These are phyloP conservation scores for Exidia glandulosa DNA, from an alignment of 768 basidiomycete species.

Conservation along the genomic window DNA sequence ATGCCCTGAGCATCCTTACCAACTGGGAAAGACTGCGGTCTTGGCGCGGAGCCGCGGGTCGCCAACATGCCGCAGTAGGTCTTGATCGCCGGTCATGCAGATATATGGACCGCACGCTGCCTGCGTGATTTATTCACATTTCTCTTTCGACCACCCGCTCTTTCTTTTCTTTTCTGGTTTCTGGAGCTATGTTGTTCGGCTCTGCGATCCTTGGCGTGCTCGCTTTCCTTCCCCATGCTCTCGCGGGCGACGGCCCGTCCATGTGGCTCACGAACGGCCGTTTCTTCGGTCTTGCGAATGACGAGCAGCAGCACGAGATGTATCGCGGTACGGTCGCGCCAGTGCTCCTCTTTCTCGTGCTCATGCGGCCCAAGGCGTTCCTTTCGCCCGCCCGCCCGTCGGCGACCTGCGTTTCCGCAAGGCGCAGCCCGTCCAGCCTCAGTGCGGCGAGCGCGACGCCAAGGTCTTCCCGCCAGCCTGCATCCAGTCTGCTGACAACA, in stretches of 20 bases:
- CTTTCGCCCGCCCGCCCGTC: conserved; percentile 24
- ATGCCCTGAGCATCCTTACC: too few species aligned
- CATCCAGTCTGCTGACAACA: not conserved
- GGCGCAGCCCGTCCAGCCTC: not conserved
- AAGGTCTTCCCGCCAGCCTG: not conserved
- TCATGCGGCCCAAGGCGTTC: conserved; percentile 40
- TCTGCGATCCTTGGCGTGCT: too few species aligned
- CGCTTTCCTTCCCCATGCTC: not conserved
- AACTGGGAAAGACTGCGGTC: too few species aligned
- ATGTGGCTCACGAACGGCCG: not conserved
- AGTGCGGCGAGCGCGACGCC: not conserved
- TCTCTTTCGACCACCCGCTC: too few species aligned
- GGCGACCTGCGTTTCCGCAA: conserved; percentile 15
- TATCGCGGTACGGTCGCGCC: not conserved
- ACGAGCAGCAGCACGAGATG: not conserved
- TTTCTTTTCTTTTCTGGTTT: too few species aligned
- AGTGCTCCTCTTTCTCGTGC: conserved; percentile 10
- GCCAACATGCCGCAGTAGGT: too few species aligned
- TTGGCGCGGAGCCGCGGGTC: too few species aligned
- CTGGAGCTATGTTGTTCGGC: too few species aligned
- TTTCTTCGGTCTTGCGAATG: not conserved
- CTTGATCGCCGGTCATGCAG: too few species aligned
- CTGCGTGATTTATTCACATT: too few species aligned
- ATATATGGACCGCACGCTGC: too few species aligned
- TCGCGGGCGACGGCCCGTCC: not conserved